These are phyloP conservation scores for Phytophthora uliginosa DNA, from an alignment of 352 stramenopile genomes.

Conservation along the genomic window DNA sequence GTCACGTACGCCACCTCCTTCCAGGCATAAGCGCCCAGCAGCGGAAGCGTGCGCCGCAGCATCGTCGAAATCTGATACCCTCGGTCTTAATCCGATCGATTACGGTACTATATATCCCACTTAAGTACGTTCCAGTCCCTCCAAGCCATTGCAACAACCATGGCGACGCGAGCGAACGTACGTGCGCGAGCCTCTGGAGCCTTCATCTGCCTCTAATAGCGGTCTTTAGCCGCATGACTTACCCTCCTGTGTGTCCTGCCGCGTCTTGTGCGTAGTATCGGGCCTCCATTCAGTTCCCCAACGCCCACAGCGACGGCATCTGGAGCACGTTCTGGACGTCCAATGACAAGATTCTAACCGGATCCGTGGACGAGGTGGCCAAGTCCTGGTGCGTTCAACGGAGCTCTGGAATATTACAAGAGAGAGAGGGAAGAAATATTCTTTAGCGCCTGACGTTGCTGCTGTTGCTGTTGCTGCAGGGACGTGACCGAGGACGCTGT, in stretches of 20 bases:
- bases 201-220: not conserved
- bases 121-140: constrained; percentile 1
- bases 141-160: constrained; percentile 13
- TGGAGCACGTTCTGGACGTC: constrained; percentile 92
- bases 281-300: constrained; percentile 84
- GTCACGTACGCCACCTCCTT: constrained; percentile 74
- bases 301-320: constrained; percentile 90
- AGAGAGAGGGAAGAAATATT: not conserved
- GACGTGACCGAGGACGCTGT: constrained; percentile 77
- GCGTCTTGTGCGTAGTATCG: constrained; percentile 59
- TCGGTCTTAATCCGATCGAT: not conserved
- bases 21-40: constrained; percentile 59
- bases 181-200: not conserved
- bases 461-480: constrained; percentile 37
- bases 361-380: constrained; percentile 89
- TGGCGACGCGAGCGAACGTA: constrained; percentile 42
- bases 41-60: constrained; percentile 41
- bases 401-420: not conserved
- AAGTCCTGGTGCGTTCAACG: constrained; percentile 81
- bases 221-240: not conserved
- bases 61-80: constrained; percentile 26
- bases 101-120: constrained; percentile 11
- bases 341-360: constrained; percentile 90
- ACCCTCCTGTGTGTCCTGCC: constrained; percentile 3
- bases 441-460: not conserved